phyloP scores from a whole-genome alignment of 1,284 basidiomycete species.

The Entoloma clypeatum region DNA sequence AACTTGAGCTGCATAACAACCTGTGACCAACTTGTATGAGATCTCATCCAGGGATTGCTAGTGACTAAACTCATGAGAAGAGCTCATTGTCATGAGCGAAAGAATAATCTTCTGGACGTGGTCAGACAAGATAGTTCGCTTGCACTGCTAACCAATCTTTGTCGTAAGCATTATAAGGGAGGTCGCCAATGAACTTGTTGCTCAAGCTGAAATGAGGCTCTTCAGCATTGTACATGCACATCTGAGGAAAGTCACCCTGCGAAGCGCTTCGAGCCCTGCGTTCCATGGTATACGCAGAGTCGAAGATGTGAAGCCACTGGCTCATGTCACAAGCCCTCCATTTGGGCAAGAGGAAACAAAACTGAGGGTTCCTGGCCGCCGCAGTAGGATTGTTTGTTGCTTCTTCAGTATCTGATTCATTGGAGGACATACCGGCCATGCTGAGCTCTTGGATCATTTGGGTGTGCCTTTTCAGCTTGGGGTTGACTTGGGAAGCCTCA shows the following conservation, averaged over 20 bases:
- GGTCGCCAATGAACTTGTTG: neutral
- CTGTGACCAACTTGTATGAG: no score
- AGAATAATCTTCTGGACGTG: neutral
- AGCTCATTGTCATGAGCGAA: slow-evolving; percentile 6
- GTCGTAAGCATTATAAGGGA: slow-evolving; percentile 5
- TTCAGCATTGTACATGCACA: neutral
- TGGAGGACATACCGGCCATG: slow-evolving; percentile 10
- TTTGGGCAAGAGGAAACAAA: slow-evolving; percentile 1
- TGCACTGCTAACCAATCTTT: slow-evolving; percentile 3
- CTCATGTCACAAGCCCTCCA: slow-evolving; percentile 9
- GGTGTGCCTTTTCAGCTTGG: slow-evolving; percentile 4
- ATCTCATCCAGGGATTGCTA: no score
- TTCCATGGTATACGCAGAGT: slow-evolving; percentile 3
- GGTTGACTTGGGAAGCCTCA: slow-evolving; percentile 1
- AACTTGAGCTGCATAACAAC: no score
- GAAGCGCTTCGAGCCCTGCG: slow-evolving; percentile 3
- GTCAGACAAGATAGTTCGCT: neutral
- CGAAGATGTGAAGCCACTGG: slow-evolving; percentile 10
- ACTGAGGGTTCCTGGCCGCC: neutral
- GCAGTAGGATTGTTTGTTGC: neutral
- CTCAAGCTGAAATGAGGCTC: neutral
- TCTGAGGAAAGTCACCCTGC: slow-evolving; percentile 3
- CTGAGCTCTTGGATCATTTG: slow-evolving; percentile 5
- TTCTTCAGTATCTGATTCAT: slow-evolving; percentile 10
- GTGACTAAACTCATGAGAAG: slow-evolving; percentile 1